Conservation (phyloP, 2,329 filamentous ascomycete genomes). For the Ceratocystis lukuohia region DNA sequence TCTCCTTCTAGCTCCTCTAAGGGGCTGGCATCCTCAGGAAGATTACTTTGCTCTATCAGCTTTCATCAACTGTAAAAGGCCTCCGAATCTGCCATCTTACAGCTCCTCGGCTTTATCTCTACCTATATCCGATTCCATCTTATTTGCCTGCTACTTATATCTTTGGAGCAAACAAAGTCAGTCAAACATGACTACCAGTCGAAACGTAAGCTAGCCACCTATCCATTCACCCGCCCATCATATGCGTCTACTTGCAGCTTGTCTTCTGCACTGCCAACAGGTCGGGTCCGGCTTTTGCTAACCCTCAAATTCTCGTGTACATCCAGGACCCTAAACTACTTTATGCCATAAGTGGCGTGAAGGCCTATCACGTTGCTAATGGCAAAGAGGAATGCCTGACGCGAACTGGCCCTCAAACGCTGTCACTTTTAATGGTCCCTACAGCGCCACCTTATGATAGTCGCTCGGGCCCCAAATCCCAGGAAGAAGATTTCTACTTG, state of each 20-base stretch:
- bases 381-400: constrained; percentile 75
- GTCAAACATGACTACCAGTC: constrained; percentile 15
- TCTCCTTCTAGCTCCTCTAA: neutral
- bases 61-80: neutral
- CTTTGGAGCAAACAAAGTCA: neutral
- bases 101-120: neutral
- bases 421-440: constrained; percentile 91
- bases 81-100: neutral
- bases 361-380: constrained; percentile 80
- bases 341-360: constrained; percentile 69
- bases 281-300: constrained; percentile 3
- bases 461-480: constrained; percentile 39
- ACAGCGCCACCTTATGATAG: constrained; percentile 62
- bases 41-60: neutral
- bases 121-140: neutral
- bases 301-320: constrained; percentile 4
- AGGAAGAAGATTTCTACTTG: constrained; percentile 89
- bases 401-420: constrained; percentile 71
- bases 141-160: neutral
- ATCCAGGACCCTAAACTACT: constrained; percentile 49
- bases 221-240: neutral
- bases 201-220: constrained; percentile 12
- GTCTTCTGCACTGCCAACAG: neutral
- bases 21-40: neutral
- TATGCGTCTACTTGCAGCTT: neutral